Percentiles rank a stretch among this genome's conserved stretches.
phyloP scores from a whole-genome alignment of 2,329 filamentous ascomycete genomes.

The Pseudopyrenochaeta lycopersici region DNA sequence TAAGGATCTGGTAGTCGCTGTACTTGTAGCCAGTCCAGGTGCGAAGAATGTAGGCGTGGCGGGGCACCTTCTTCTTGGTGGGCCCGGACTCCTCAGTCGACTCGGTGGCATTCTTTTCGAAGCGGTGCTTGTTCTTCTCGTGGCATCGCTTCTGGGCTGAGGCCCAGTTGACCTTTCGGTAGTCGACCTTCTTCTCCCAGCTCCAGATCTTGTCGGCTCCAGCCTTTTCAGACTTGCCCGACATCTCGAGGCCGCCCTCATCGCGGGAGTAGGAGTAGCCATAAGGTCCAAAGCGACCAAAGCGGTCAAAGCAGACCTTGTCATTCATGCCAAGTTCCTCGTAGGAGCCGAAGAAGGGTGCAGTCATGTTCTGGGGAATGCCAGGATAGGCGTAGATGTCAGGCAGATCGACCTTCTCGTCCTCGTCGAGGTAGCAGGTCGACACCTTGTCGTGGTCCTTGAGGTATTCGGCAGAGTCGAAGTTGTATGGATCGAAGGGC shows the following conservation, averaged over 20 bases:
- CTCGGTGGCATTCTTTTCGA: constrained; percentile 47
- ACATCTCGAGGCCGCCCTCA: constrained; percentile 60
- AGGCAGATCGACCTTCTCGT: constrained; percentile 65
- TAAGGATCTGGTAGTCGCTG: constrained; percentile 79
- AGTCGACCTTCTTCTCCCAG: constrained; percentile 63
- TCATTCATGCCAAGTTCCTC: constrained; percentile 57
- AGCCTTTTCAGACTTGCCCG: constrained; percentile 53
- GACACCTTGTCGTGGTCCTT: constrained; percentile 63
- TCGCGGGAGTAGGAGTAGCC: constrained; percentile 59
- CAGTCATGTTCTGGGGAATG: constrained; percentile 58
- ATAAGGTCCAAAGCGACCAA: constrained; percentile 60
- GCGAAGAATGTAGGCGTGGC: constrained; percentile 85
- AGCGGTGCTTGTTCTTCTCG: constrained; percentile 60
- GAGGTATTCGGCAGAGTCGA: constrained; percentile 53
- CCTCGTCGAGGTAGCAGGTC: constrained; percentile 70
- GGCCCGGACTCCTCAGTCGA: constrained; percentile 32
- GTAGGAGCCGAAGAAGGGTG: constrained; percentile 60
- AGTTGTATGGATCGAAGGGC: constrained; percentile 58
- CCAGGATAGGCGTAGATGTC: constrained; percentile 72
- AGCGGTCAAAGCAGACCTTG: constrained; percentile 61
- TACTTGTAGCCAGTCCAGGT: constrained; percentile 86
- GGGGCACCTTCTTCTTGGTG: constrained; percentile 56
- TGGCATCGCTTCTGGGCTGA: constrained; percentile 57
- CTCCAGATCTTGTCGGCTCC: constrained; percentile 54
- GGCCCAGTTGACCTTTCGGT: constrained; percentile 59